phyloP scores from a whole-genome alignment of 148 eudicot species.

The Cornus florida region DNA sequence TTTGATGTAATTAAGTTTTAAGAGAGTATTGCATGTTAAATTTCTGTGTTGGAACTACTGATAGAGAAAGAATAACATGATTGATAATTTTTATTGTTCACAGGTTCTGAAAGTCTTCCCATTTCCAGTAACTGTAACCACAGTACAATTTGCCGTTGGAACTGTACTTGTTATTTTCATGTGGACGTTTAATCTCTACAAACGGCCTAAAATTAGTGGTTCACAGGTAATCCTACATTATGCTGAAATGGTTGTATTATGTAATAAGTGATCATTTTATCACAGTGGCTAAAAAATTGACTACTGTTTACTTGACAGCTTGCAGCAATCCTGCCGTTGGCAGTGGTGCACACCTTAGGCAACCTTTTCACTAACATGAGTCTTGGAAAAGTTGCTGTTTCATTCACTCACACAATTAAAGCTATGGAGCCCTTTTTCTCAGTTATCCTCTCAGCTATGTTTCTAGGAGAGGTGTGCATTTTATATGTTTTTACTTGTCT shows the following conservation, averaged over 20 bases:
- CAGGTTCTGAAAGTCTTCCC: slow-evolving; percentile 86
- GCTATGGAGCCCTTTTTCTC: slow-evolving; percentile 99
- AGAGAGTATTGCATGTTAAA: background rate
- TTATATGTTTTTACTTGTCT: background rate
- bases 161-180: slow-evolving; percentile 62
- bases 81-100: slow-evolving; percentile 12
- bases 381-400: slow-evolving; percentile 92
- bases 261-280: background rate
- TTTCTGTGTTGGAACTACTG: background rate
- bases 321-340: slow-evolving; percentile 75
- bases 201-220: slow-evolving; percentile 71
- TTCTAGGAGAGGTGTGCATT: slow-evolving; percentile 73
- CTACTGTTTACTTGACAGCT: slow-evolving; percentile 49
- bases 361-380: slow-evolving; percentile 96
- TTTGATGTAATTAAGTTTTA: background rate
- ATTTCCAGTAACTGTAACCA: slow-evolving; percentile 71
- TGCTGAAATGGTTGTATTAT: background rate
- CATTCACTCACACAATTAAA: slow-evolving; percentile 93
- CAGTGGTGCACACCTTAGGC: slow-evolving; percentile 77
- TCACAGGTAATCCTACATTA: slow-evolving; percentile 53
- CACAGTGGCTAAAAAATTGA: slow-evolving; percentile 4
- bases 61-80: background rate
- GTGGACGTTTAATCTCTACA: slow-evolving; percentile 81
- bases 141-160: slow-evolving; percentile 83
- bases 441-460: slow-evolving; percentile 71